Conservation (phyloP, 2,329 filamentous ascomycete species). For the Fusarium agapanthi region DNA sequence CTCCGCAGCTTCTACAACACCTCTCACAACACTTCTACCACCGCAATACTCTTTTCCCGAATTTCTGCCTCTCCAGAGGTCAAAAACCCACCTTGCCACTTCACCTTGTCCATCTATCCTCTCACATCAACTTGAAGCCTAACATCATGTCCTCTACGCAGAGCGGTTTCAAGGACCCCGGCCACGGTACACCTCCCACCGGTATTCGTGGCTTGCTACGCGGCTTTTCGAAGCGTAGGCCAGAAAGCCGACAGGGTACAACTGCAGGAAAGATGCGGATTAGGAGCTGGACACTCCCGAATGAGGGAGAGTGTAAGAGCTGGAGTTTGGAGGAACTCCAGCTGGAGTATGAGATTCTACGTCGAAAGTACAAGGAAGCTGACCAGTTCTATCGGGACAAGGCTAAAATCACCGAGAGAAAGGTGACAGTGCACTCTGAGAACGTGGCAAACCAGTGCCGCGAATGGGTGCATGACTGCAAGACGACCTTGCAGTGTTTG, state of each 20-base stretch:
- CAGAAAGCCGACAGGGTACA: too few species aligned
- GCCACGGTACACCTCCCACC: background rate
- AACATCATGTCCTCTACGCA: background rate
- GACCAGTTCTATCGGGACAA: background rate
- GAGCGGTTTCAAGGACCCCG: background rate
- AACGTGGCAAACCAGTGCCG: background rate
- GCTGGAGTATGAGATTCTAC: background rate
- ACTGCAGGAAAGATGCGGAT: too few species aligned
- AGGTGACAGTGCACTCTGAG: accelerated
- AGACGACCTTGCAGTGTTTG: background rate
- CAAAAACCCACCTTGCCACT: background rate
- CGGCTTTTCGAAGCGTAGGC: too few species aligned
- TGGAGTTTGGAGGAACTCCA: background rate
- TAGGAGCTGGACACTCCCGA: background rate
- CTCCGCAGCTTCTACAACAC: background rate
- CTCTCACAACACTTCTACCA: background rate
- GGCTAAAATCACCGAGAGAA: background rate
- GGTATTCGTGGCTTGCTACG: background rate
- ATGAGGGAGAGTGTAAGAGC: background rate
- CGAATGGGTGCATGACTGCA: background rate
- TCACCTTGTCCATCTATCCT: background rate
- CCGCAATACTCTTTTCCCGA: background rate
- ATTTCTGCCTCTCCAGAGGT: too few species aligned
- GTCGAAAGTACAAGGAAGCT: background rate
- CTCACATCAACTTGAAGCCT: background rate